Percentiles rank a stretch among this genome's conserved stretches.
Evolutionary conservation across 768 basidiomycete species (phyloP).

Genomic region (Lactifluus echinatus): DNA sequence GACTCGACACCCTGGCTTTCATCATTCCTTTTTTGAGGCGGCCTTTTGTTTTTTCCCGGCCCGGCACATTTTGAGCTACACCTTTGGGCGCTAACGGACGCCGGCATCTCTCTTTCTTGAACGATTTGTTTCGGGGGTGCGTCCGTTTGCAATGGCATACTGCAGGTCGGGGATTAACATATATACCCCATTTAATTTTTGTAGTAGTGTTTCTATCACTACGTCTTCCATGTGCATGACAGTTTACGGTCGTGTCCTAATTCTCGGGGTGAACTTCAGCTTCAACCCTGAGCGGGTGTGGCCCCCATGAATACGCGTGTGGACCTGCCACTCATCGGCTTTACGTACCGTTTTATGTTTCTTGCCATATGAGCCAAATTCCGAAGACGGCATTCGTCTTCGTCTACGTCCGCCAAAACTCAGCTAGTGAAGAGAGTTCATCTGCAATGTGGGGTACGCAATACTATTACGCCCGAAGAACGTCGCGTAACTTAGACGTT

Average conservation of each 20-base stretch:
- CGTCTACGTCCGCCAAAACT: background rate
- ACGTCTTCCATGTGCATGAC: too few relatives aligned
- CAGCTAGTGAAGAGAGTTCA: background rate
- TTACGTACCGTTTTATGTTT: constrained; percentile 12
- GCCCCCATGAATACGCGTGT: background rate
- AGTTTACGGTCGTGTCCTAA: background rate
- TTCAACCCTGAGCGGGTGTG: background rate
- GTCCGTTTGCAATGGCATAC: background rate
- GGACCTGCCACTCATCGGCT: background rate
- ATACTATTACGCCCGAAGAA: constrained; percentile 6
- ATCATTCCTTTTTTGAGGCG: constrained; percentile 15
- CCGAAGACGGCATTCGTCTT: constrained; percentile 2
- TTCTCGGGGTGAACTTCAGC: background rate
- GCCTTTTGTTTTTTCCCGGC: constrained; percentile 11
- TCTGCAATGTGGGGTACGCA: constrained; percentile 11
- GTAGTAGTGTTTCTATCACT: background rate
- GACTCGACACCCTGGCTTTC: constrained; percentile 12
- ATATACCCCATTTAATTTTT: background rate
- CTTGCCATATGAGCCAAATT: constrained; percentile 3
- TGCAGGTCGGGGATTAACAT: background rate
- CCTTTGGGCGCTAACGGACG: background rate
- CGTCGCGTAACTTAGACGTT: background rate
- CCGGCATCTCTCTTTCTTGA: background rate
- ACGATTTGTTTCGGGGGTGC: background rate
- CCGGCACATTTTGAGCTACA: constrained; percentile 8